These are phyloP conservation scores for Cladosporium sp. DNA, from an alignment of 2,329 filamentous ascomycete species.

Conservation along the genomic window DNA sequence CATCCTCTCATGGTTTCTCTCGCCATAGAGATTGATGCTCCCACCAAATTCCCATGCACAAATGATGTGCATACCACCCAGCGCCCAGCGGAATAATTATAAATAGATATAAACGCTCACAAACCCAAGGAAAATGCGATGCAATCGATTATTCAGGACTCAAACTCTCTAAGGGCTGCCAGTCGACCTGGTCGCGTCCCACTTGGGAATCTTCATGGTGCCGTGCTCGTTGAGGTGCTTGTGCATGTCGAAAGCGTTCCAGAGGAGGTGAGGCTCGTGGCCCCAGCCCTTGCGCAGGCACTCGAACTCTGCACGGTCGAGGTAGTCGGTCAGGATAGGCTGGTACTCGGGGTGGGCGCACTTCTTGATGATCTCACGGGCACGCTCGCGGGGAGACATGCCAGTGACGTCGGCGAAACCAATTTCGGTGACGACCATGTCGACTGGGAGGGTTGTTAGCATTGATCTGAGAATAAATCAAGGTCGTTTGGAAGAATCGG, in stretches of 20 bases:
- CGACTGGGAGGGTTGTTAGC: constrained; percentile 42
- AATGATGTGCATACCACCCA: not conserved
- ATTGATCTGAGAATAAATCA: not conserved
- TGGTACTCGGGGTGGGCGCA: constrained; percentile 81
- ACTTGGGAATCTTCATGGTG: constrained; percentile 79
- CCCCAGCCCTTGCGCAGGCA: constrained; percentile 83
- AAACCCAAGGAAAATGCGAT: not conserved
- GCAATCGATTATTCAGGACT: not conserved
- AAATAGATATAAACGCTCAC: not conserved
- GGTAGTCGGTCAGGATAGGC: constrained; percentile 77
- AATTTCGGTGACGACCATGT: constrained; percentile 75
- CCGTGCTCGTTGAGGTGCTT: constrained; percentile 75
- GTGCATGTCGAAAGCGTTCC: constrained; percentile 86
- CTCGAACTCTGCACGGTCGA: constrained; percentile 80
- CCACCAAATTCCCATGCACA: not conserved
- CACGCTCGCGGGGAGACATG: constrained; percentile 72
- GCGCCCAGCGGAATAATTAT: not conserved
- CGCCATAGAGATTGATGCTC: not conserved
- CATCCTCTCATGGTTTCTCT: not conserved
- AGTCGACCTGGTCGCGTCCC: constrained; percentile 34
- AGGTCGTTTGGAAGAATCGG: not conserved
- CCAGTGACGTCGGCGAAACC: constrained; percentile 83
- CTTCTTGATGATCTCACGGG: constrained; percentile 79
- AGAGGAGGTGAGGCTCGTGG: constrained; percentile 83
- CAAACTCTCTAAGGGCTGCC: not conserved